Conservation (phyloP, 2,329 filamentous ascomycete species). For the Ustilaginoidea virens region DNA sequence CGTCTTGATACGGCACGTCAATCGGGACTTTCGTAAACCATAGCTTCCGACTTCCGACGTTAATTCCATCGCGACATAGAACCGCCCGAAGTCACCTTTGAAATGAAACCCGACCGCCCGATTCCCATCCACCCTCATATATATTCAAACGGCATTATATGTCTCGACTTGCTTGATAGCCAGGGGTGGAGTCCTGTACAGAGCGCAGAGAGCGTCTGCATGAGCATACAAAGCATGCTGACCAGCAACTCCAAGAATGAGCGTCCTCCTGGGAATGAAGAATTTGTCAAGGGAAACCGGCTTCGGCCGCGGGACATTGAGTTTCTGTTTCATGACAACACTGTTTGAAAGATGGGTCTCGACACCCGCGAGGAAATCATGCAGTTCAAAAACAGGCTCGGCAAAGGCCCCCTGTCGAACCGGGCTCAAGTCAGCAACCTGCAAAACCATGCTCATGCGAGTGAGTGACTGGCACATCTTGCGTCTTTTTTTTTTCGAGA, state of each 20-base stretch:
- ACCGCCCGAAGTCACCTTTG: slow-evolving; percentile 87
- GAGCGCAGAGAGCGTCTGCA: slow-evolving; percentile 91
- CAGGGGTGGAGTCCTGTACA: slow-evolving; percentile 95
- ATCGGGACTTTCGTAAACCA: not conserved
- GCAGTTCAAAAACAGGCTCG: too few relatives aligned
- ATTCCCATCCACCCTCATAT: slow-evolving; percentile 96
- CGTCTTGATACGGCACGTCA: too few relatives aligned
- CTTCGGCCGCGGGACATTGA: slow-evolving; percentile 75
- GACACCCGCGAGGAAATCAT: too few relatives aligned
- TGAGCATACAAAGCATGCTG: slow-evolving; percentile 96
- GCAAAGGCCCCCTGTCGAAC: too few relatives aligned
- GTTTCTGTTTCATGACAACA: slow-evolving; percentile 88
- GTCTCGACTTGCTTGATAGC: slow-evolving; percentile 75
- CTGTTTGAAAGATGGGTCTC: slow-evolving; percentile 32
- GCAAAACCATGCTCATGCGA: too few relatives aligned
- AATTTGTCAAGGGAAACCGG: slow-evolving; percentile 72
- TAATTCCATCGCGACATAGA: slow-evolving; percentile 45
- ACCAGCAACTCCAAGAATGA: slow-evolving; percentile 89
- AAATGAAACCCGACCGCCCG: slow-evolving; percentile 43
- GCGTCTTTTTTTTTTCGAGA: too few relatives aligned
- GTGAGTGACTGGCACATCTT: too few relatives aligned
- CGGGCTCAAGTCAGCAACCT: too few relatives aligned
- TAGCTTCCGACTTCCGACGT: too few relatives aligned
- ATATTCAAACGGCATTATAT: slow-evolving; percentile 98
- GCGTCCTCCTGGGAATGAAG: slow-evolving; percentile 74